A percentile compares a stretch with the other conserved stretches of the same genome.
Conservation (phyloP, 306 rosid genomes). For the Hylodesmum podocarpum region DNA sequence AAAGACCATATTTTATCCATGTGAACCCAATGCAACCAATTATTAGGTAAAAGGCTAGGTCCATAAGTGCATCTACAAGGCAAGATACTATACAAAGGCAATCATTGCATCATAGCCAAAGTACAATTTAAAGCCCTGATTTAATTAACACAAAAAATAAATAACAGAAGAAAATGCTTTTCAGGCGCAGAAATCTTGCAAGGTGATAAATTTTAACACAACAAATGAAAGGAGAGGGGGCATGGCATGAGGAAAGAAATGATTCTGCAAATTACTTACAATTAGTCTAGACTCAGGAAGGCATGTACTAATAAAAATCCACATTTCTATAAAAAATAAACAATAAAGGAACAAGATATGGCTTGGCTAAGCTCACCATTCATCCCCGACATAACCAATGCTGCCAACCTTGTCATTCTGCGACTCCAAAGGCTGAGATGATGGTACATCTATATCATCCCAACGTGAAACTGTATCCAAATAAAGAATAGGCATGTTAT, state of each 20-base stretch:
- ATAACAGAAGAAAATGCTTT: background rate
- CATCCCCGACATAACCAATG: slow-evolving; percentile 83
- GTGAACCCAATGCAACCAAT: background rate
- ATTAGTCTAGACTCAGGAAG: background rate
- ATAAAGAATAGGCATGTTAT: slow-evolving; percentile 9
- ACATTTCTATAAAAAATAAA: background rate
- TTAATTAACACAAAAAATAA: background rate
- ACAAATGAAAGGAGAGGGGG: background rate
- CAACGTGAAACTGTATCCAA: slow-evolving; percentile 70
- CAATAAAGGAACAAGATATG: background rate
- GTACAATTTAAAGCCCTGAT: background rate
- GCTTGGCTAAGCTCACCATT: slow-evolving; percentile 63
- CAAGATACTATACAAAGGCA: background rate
- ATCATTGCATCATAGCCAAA: background rate
- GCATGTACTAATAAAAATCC: background rate
- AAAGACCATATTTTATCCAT: background rate
- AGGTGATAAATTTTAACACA: background rate
- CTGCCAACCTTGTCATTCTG: slow-evolving; percentile 22
- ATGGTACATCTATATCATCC: slow-evolving; percentile 67
- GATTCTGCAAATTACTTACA: background rate
- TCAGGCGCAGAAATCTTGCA: background rate
- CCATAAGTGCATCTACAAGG: background rate
- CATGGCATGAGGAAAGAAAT: background rate
- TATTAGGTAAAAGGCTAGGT: background rate
- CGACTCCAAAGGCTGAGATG: slow-evolving; percentile 39